Conservation (phyloP, 2,329 filamentous ascomycete species). For the Fusarium longipes region DNA sequence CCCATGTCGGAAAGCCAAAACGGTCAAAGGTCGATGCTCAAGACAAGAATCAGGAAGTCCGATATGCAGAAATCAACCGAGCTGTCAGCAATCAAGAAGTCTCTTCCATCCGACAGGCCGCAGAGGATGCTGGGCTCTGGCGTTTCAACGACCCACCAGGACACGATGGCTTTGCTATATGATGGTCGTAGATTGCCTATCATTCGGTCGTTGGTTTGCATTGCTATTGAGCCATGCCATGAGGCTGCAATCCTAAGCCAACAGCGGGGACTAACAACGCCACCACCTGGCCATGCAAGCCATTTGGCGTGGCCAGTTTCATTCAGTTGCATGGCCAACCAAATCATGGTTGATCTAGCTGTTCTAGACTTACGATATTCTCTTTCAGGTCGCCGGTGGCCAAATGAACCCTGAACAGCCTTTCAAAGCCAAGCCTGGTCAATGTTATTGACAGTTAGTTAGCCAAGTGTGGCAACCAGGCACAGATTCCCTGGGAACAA, state of each 20-base stretch:
- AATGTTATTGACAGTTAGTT: slow-evolving; percentile 20
- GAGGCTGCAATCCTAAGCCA: slow-evolving; percentile 31
- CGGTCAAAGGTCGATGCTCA: slow-evolving; percentile 36
- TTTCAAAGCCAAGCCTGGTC: slow-evolving; percentile 9
- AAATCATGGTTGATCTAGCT: slow-evolving; percentile 10
- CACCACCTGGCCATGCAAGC: slow-evolving; percentile 25
- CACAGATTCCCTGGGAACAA: slow-evolving; percentile 28
- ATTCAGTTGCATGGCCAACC: slow-evolving; percentile 13
- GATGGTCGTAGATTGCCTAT: slow-evolving; percentile 35
- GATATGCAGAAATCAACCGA: slow-evolving; percentile 83
- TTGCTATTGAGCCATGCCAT: slow-evolving; percentile 8
- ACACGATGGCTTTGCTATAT: slow-evolving; percentile 64
- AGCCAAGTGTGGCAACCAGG: slow-evolving; percentile 29
- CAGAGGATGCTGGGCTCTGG: slow-evolving; percentile 79
- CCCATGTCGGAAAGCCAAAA: slow-evolving; percentile 80
- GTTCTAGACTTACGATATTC: slow-evolving; percentile 17
- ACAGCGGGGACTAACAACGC: slow-evolving; percentile 27
- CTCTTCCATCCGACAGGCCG: slow-evolving; percentile 72
- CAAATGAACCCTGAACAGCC: slow-evolving; percentile 27
- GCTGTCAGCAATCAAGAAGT: slow-evolving; percentile 69
- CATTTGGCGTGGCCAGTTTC: slow-evolving; percentile 19
- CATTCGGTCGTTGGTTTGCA: slow-evolving; percentile 16
- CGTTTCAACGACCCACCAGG: slow-evolving; percentile 75
- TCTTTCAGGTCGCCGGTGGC: slow-evolving; percentile 16
- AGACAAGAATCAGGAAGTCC: slow-evolving; percentile 63